Evolutionary conservation across 257 asterid species (phyloP), one percentile per base, ranked within the genome.

Genomic region (Capsicum pubescens): DNA sequence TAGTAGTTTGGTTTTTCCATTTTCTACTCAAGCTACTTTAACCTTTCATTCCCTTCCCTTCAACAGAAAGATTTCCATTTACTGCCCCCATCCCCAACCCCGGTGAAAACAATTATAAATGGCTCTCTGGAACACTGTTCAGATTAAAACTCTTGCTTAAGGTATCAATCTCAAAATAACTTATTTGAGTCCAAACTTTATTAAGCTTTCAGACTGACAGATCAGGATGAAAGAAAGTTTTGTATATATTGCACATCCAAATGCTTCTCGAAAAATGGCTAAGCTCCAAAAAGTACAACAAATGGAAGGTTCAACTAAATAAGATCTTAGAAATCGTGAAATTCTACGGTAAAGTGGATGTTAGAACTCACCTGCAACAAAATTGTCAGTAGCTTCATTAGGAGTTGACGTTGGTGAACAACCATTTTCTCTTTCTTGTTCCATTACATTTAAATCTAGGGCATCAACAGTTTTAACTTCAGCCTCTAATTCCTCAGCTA

Each of bases 401-500:
- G 85, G 84, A 88, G 89, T 87, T 67, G 57, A 54, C 54, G 54
- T 68, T 16, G 95, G 95, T 68, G 97, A 93, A 82, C 46, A 76
- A 32, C 54, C 86, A 83, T 78, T 84, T 83, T 83, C 87, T 12
- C 81, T 76, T 76, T 52, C 64, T 26, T 50, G 63, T 56, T 52
- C 81, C 64, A 21, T 63, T 86, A 89, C 91, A 72, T 82, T 86
- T 84, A 85, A 86, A 83, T 81, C 92, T 83, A 84, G 86, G 85
- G 88, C 71, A 19, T 69, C 84, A 77, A 67, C 79, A 61, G 80
- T 72, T 16, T 70, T 63, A 74, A 54, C 86, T 85, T 90, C 93
- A 81, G 88, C 91, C 88, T 89, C 93, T 81, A 91, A 48, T 85
- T 92, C 93, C 78, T 92, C 99, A 82, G 97, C 95, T 84, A 93